These are phyloP conservation scores for Epicoccum nigrum DNA, from an alignment of 2,329 filamentous ascomycete species.

Conservation along the genomic window DNA sequence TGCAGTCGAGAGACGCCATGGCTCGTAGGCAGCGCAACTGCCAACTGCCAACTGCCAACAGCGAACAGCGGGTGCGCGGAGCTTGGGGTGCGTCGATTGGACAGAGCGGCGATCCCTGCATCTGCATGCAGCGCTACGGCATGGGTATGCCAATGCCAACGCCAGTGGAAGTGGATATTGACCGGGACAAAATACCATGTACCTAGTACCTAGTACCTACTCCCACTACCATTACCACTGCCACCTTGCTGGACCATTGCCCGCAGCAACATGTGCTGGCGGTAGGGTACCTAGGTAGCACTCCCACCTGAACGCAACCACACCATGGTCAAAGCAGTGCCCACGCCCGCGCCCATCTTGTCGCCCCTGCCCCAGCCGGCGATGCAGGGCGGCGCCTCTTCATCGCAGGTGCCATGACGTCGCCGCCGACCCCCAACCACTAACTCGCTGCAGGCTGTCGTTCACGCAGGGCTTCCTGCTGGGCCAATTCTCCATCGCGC, in stretches of 20 bases:
- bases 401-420: conserved; percentile 19
- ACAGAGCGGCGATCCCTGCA: background rate
- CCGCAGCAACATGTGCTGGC: background rate
- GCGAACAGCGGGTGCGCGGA: background rate
- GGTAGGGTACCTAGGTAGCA: background rate
- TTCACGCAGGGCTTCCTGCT: conserved; percentile 94
- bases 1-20: background rate
- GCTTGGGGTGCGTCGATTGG: background rate
- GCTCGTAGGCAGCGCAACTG: too few species aligned
- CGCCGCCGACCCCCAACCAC: conserved; percentile 18
- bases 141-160: background rate
- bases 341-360: conserved; percentile 17
- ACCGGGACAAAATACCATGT: too few species aligned
- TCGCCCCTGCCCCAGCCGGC: conserved; percentile 26
- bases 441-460: conserved; percentile 66
- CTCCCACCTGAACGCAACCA: background rate
- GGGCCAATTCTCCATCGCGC: conserved; percentile 88
- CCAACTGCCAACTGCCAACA: too few species aligned
- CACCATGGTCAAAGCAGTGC: conserved; percentile 24
- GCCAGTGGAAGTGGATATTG: too few species aligned
- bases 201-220: too few species aligned
- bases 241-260: background rate
- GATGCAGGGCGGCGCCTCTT: conserved; percentile 25
- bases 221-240: too few species aligned
- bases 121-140: background rate